Evolutionary conservation across 2,329 filamentous ascomycete genomes (phyloP).

Genomic region (Fusarium albidum): DNA sequence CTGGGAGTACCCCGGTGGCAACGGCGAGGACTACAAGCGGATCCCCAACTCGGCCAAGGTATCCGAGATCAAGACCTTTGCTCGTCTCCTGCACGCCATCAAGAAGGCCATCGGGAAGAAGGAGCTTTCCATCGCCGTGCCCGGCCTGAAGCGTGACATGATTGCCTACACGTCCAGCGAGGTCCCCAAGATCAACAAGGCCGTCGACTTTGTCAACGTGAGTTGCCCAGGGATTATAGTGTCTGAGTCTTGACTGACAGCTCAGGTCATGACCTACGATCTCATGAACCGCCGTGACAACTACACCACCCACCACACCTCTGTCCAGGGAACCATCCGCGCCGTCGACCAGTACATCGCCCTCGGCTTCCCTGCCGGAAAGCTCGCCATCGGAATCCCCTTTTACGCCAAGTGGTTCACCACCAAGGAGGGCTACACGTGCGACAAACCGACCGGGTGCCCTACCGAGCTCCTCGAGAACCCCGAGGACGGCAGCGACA

Average conservation of each 20-base stretch:
- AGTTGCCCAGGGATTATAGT: neutral
- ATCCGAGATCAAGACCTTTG: slow-evolving; percentile 69
- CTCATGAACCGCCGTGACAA: slow-evolving; percentile 77
- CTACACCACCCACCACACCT: slow-evolving; percentile 70
- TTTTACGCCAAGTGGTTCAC: slow-evolving; percentile 76
- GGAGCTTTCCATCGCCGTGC: slow-evolving; percentile 72
- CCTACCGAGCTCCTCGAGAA: slow-evolving; percentile 67
- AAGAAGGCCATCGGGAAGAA: slow-evolving; percentile 66
- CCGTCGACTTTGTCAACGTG: slow-evolving; percentile 71
- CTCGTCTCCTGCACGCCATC: slow-evolving; percentile 66
- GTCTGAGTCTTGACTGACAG: neutral
- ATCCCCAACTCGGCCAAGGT: slow-evolving; percentile 66
- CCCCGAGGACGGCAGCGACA: slow-evolving; percentile 65
- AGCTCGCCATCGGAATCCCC: slow-evolving; percentile 72
- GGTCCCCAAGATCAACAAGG: slow-evolving; percentile 64
- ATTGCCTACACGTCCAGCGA: slow-evolving; percentile 68
- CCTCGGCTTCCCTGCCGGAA: slow-evolving; percentile 61
- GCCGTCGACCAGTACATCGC: slow-evolving; percentile 67
- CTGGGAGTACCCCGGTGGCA: slow-evolving; percentile 71
- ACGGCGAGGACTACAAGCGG: slow-evolving; percentile 73
- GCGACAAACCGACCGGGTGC: slow-evolving; percentile 63
- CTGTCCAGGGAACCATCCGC: slow-evolving; percentile 61
- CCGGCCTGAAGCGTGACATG: slow-evolving; percentile 70
- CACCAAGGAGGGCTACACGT: slow-evolving; percentile 57
- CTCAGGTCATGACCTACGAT: slow-evolving; percentile 73